Evolutionary conservation across 352 stramenopile species (phyloP), one percentile per base, ranked within the genome.

Genomic region (Phytophthora pini): DNA sequence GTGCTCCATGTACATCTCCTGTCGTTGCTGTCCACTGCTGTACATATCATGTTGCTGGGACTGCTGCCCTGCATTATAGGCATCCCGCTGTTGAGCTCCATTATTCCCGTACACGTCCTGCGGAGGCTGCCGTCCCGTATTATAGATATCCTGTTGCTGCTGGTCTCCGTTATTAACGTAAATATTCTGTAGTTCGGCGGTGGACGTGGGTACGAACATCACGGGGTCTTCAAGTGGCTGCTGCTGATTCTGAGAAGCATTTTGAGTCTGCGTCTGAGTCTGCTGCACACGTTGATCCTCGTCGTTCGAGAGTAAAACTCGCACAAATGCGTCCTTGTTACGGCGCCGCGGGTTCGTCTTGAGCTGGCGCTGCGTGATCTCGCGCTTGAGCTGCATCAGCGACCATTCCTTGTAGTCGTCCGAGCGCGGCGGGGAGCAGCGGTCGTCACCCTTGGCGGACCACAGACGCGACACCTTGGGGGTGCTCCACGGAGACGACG

Each of bases 351-450:
- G 72, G 15, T 84, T 72, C 13, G 75, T 80, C 43, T 77, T 80
- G 20, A 87, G 61, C 27, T 79, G 68, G 5, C 77, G 77, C 64
- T 84, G 60, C 31, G 72, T 77, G 52, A 87, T 84, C 75, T 87
- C 77, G 22, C 70, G 69, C 61, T 84, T 87, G 22, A 87, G 61
- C 52, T 87, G 77, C 75, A 59, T 63, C 20, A 84, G 70, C 32
- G 70, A 72, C 77, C 77, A 87, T 24, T 82, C 64, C 32, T 73
- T 76, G 64, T 87, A 87, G 52, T 87, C 75, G 50, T 87, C 75
- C n/a, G 77, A 87, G 36, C 56, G 67, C 24, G 77, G 77, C 3
- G 75, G 60, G 4, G 72, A 68, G 49, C 77, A 87, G 44, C 55
- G 61, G 13, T 78, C 67, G 52, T 87, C 77, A 15, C 70, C 62